Conservation (phyloP, 257 asterid genomes). For the Solanum etuberosum region DNA sequence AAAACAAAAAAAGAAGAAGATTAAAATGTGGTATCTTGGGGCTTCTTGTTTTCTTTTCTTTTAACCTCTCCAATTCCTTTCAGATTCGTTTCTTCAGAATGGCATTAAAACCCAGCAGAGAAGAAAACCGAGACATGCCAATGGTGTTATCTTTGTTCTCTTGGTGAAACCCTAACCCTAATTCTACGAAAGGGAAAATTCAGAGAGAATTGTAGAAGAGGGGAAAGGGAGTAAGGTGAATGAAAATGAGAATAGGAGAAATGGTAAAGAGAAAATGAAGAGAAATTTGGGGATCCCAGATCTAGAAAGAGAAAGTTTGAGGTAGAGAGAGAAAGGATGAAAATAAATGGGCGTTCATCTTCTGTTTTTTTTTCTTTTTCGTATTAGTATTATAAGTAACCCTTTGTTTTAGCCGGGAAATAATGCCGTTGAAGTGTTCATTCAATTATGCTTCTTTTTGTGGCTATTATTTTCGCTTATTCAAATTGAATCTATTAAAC, state of each 20-base stretch:
- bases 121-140: background rate
- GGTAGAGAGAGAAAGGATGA: background rate
- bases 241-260: background rate
- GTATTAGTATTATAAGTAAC: background rate
- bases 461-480: background rate
- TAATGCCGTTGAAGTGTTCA: constrained; percentile 35
- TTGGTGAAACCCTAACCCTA: constrained; percentile 28
- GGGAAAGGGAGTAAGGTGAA: background rate
- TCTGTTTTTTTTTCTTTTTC: background rate
- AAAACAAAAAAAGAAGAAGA: background rate
- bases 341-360: background rate
- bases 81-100: background rate
- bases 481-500: background rate
- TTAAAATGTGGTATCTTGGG: background rate
- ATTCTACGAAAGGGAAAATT: background rate
- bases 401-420: constrained; percentile 25
- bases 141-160: background rate
- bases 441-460: background rate
- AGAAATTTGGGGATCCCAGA: constrained; percentile 2
- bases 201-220: background rate
- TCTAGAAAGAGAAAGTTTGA: constrained; percentile 1
- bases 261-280: background rate
- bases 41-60: background rate
- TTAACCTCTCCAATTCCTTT: background rate
- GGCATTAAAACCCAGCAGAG: background rate